phyloP scores from a whole-genome alignment of 2,329 filamentous ascomycete species.

The Monascus ruber region DNA sequence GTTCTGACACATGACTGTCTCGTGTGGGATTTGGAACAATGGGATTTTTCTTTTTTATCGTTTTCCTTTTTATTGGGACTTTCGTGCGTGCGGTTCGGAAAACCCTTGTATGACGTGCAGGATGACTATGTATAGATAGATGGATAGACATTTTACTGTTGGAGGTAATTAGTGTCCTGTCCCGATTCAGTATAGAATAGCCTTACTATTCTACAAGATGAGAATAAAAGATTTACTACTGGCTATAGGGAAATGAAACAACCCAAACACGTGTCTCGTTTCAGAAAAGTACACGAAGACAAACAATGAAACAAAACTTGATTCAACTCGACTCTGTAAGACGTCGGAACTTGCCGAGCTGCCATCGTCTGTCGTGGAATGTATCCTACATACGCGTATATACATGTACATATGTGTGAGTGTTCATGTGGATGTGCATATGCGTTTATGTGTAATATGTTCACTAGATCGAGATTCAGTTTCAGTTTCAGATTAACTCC shows the following conservation, averaged over 20 bases:
- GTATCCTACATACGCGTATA: neutral
- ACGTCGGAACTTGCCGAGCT: constrained; percentile 7
- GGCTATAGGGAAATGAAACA: neutral
- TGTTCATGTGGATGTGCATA: constrained; percentile 3
- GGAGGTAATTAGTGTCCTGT: constrained; percentile 1
- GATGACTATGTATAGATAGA: neutral
- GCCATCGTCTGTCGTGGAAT: neutral
- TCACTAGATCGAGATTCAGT: too few relatives aligned
- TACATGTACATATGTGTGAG: constrained; percentile 1
- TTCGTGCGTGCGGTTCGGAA: neutral
- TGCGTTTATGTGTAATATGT: neutral
- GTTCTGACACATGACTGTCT: too few relatives aligned
- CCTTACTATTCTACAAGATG: neutral
- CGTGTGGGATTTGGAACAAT: neutral
- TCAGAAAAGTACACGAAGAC: neutral
- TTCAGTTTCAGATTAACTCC: too few relatives aligned
- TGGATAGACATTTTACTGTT: neutral
- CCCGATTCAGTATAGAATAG: neutral
- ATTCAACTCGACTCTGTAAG: neutral
- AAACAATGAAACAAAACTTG: neutral
- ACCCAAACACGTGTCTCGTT: neutral
- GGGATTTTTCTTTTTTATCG: neutral
- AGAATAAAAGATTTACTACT: neutral
- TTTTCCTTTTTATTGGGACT: neutral
- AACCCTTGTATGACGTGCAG: constrained; percentile 14